These are phyloP conservation scores for Fusarium sulawesiense DNA, from an alignment of 2,329 filamentous ascomycete genomes.

Conservation along the genomic window DNA sequence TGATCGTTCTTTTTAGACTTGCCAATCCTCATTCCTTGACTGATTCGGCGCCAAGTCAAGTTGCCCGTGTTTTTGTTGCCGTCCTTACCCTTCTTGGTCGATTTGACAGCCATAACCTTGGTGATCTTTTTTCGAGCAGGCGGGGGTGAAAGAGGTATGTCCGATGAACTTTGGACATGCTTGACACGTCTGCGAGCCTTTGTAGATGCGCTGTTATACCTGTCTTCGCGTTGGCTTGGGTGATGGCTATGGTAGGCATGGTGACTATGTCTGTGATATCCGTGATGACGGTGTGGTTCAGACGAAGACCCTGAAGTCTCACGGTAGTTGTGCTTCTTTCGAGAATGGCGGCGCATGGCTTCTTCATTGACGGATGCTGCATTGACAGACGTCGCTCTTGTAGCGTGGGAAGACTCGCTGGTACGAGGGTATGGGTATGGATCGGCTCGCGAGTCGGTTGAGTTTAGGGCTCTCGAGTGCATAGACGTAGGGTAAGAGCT, in stretches of 20 bases:
- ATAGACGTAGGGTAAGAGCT: slow-evolving; percentile 1
- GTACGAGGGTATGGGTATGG: slow-evolving; percentile 5
- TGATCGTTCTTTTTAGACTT: slow-evolving; percentile 11
- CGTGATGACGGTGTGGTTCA: slow-evolving; percentile 5
- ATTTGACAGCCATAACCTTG: slow-evolving; percentile 19
- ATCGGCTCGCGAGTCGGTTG: slow-evolving; percentile 11
- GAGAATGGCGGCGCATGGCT: neutral
- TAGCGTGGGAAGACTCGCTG: slow-evolving; percentile 25
- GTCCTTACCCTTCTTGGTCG: slow-evolving; percentile 6
- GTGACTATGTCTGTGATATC: slow-evolving; percentile 7
- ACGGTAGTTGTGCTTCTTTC: neutral
- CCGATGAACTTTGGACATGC: neutral
- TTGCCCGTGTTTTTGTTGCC: neutral
- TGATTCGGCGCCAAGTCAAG: slow-evolving; percentile 13
- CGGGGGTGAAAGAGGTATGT: neutral
- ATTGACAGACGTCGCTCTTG: slow-evolving; percentile 13
- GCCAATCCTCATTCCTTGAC: slow-evolving; percentile 13
- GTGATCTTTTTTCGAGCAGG: slow-evolving; percentile 1
- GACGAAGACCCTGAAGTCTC: neutral
- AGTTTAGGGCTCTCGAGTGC: slow-evolving; percentile 1
- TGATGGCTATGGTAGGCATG: slow-evolving; percentile 7
- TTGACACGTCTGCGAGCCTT: neutral
- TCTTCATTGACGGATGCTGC: slow-evolving; percentile 22
- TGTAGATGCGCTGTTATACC: neutral
- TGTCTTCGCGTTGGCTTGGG: neutral